These are phyloP conservation scores for Aureobasidium melanogenum DNA, from an alignment of 2,329 filamentous ascomycete genomes.

Conservation along the genomic window DNA sequence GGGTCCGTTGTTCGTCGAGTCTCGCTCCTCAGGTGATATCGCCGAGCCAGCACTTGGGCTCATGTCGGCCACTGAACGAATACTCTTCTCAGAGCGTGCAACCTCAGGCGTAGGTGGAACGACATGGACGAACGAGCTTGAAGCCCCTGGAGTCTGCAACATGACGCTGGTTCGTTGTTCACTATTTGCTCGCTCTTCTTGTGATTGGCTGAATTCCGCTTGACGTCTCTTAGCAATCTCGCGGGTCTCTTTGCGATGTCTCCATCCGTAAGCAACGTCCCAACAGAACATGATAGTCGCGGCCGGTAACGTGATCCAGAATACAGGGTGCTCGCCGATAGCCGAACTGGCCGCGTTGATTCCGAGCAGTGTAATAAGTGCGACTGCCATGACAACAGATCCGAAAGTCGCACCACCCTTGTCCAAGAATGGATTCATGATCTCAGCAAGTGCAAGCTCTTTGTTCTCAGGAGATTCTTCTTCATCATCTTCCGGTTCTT, in stretches of 20 bases:
- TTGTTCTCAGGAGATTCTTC: slow-evolving; percentile 43
- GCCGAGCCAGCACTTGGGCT: neutral
- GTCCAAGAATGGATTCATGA: slow-evolving; percentile 67
- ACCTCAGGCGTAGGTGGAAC: neutral
- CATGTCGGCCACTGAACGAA: neutral
- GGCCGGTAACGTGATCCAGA: slow-evolving; percentile 60
- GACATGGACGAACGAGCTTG: neutral
- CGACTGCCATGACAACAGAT: slow-evolving; percentile 56
- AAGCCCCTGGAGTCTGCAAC: neutral
- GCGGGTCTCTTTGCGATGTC: slow-evolving; percentile 52
- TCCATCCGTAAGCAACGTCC: slow-evolving; percentile 58
- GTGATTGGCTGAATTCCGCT: slow-evolving; percentile 22
- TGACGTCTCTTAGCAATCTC: slow-evolving; percentile 49
- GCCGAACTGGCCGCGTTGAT: slow-evolving; percentile 53
- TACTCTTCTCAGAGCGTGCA: neutral
- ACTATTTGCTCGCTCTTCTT: neutral
- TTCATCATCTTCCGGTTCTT: slow-evolving; percentile 43
- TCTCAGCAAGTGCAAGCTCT: slow-evolving; percentile 57
- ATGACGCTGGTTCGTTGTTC: neutral
- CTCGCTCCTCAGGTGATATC: neutral
- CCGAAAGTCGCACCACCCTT: slow-evolving; percentile 57
- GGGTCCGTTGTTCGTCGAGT: neutral
- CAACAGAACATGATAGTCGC: slow-evolving; percentile 61
- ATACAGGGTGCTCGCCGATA: slow-evolving; percentile 49
- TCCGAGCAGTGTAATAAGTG: slow-evolving; percentile 55